Evolutionary conservation across 2,329 filamentous ascomycete species (phyloP), one percentile per base, ranked within the genome.

Genomic region (Colletotrichum sp.): DNA sequence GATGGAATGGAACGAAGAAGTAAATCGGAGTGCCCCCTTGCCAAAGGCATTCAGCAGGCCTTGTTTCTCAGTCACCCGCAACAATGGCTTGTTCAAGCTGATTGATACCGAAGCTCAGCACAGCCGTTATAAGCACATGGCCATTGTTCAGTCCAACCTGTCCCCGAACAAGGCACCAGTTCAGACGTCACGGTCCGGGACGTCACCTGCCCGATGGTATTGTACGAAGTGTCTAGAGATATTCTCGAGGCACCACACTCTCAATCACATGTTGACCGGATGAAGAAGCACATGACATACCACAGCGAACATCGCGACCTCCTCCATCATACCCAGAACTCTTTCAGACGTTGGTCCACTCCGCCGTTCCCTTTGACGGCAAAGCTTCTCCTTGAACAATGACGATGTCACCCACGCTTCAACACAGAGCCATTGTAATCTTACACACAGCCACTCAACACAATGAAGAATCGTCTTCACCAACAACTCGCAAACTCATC

Each of bases 111-210:
- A 51, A 51, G 43, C 43, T 3, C 0, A 13, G 13, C 6, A 51
- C 38, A 47, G 38, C 18, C 38, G 0, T 47, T 1, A 12, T 51
- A 3, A 8, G n/a, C n/a, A 51, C 11, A 51, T 1, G 0, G 43
- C 0, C 43, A 1, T 21, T 51, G n/a, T 51, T 51, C n/a, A 24
- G 7, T 13, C 7, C 43, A 1, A 0, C n/a, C 0, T 21, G 0
- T 47, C 3, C 43, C 11, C 8, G 43, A 24, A 51, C n/a, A 21
- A 51, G 21, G 11, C 43, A 51, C 11, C 21, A 51, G 18, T 51
- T 51, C 43, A 2, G 31, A 33, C 2, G n/a, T n/a, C n/a, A 51
- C 43, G n/a, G 11, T n/a, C 43, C n/a, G 43, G 6, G 43, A n/a
- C 21, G 43, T 7, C 7, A 13, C 43, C 13, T 4, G 31, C 6